Evolutionary conservation across 129 eudicot genomes (phyloP).

Genomic region (Flaveria sonorensis): DNA sequence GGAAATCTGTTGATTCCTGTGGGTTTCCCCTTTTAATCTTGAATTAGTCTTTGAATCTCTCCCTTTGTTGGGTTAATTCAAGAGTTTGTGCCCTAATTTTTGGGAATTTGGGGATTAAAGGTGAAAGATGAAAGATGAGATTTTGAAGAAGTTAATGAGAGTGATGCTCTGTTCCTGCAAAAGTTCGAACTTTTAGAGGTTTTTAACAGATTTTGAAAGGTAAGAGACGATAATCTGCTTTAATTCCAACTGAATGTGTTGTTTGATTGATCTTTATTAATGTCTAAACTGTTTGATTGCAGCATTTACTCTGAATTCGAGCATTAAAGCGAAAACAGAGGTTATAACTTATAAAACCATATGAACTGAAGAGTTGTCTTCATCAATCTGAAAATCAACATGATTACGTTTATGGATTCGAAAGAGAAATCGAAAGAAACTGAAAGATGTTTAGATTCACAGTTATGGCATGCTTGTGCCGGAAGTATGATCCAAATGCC

Average conservation of each 20-base stretch:
- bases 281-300: slow-evolving; percentile 35
- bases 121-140: slow-evolving; percentile 27
- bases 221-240: slow-evolving; percentile 3
- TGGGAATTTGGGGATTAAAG: slow-evolving; percentile 30
- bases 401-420: slow-evolving; percentile 86
- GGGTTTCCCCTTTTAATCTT: slow-evolving; percentile 2
- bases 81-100: slow-evolving; percentile 19
- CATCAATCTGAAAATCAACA: slow-evolving; percentile 21
- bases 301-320: slow-evolving; percentile 30
- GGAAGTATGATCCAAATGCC: slow-evolving; percentile 99
- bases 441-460: slow-evolving; percentile 81
- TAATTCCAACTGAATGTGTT: slow-evolving; percentile 25
- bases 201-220: slow-evolving; percentile 28
- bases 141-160: slow-evolving; percentile 42
- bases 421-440: slow-evolving; percentile 63
- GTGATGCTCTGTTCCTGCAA: slow-evolving; percentile 37
- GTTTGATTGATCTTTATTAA: background rate
- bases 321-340: background rate
- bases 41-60: background rate
- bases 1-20: too few relatives aligned
- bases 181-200: background rate
- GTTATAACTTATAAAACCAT: slow-evolving; percentile 26
- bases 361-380: slow-evolving; percentile 42
- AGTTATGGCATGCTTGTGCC: slow-evolving; percentile 99
- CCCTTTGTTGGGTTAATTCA: background rate